phyloP scores from a whole-genome alignment of 768 basidiomycete species.

The Phaeotremella fagi region DNA sequence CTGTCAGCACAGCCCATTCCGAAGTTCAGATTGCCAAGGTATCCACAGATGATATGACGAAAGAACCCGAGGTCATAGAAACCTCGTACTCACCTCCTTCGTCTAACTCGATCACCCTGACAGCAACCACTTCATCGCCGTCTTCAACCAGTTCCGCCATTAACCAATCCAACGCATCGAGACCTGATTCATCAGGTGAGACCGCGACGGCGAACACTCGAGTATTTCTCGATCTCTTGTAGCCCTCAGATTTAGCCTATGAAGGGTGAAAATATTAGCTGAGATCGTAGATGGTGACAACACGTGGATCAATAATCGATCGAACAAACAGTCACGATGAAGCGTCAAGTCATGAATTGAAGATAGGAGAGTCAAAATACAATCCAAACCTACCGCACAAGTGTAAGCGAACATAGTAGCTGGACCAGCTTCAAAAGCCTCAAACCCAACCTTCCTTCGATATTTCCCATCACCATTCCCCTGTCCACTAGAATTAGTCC shows the following conservation, averaged over 20 bases:
- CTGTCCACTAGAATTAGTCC: constrained; percentile 38
- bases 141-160: constrained; percentile 66
- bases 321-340: background rate
- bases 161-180: constrained; percentile 87
- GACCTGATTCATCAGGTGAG: constrained; percentile 79
- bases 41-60: no score
- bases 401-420: constrained; percentile 47
- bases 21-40: no score
- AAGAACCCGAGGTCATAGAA: no score
- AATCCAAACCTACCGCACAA: constrained; percentile 26
- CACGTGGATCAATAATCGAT: background rate
- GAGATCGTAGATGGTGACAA: background rate
- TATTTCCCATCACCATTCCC: constrained; percentile 34
- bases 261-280: no score
- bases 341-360: no score
- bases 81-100: constrained; percentile 66
- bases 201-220: constrained; percentile 86
- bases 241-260: constrained; percentile 75
- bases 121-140: constrained; percentile 88
- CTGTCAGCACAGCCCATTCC: no score
- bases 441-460: constrained; percentile 49
- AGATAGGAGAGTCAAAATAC: no score
- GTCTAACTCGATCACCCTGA: constrained; percentile 82
- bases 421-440: constrained; percentile 48
- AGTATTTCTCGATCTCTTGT: constrained; percentile 67